Evolutionary conservation across 2,329 filamentous ascomycete species (phyloP), one percentile per base, ranked within the genome.

Genomic region (Capronia americana): DNA sequence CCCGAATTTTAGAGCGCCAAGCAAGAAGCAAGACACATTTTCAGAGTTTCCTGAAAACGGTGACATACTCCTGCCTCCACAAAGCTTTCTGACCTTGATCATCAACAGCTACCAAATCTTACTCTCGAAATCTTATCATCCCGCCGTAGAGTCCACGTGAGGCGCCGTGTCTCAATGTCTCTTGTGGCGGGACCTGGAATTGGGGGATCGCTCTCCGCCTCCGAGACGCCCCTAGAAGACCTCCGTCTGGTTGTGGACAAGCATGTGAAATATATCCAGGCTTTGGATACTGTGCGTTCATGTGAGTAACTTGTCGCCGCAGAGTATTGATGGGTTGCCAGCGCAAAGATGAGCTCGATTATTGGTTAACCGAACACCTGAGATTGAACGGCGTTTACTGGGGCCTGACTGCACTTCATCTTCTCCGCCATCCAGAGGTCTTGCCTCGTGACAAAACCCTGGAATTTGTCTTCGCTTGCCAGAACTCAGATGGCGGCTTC

Each of bases 281-380:
- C 90, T 75, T 85, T 99, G 73, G 93, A 99, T 79, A 93, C 90
- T 71, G 88, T 91, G 84, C 80, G 86, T 84, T 32, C 12, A 57
- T 62, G 64, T 66, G 57, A 69, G 68, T 70, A 44, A 53, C 12
- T 61, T 73, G 44, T 46, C 28, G 26, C 34, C 44, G 50, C 57
- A 53, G 68, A 66, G 28, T 75, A 75, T 80, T 81, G 75, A 83
- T 75, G 69, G 70, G 75, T 73, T 69, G 74, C 73, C 80, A 90
- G 88, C 90, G 91, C 76, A 93, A 91, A 81, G 93, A 98, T 83
- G 92, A 97, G 80, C 89, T 97, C 73, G 93, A 97, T 79, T 99
- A 98, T 82, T 97, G 94, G 91, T 85, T 98, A 76, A 99, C 95
- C 14, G 94, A 99, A 80, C 95, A 99, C 78, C 85, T 99, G 72